Evolutionary conservation across 768 basidiomycete genomes (phyloP).

Genomic region (Candolleomyces eurysporus): DNA sequence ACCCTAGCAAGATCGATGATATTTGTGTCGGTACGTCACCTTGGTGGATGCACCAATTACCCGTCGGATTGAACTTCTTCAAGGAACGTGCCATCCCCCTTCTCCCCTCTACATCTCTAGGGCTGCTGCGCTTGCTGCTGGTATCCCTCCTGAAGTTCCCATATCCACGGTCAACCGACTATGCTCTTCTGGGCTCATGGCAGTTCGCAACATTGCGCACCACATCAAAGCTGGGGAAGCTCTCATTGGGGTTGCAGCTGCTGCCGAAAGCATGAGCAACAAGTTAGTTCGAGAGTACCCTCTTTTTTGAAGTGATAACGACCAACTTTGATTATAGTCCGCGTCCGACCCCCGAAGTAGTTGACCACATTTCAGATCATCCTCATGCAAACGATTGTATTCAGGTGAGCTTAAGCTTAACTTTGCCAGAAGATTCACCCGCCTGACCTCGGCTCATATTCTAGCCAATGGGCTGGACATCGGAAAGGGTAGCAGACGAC

Average conservation of each 20-base stretch:
- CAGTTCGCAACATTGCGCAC: slow-evolving; percentile 88
- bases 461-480: slow-evolving; percentile 95
- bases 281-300: slow-evolving; percentile 40
- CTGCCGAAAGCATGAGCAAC: slow-evolving; percentile 79
- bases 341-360: slow-evolving; percentile 70
- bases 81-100: slow-evolving; percentile 82
- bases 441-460: not conserved
- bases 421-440: not conserved
- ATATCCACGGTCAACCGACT: slow-evolving; percentile 90
- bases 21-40: slow-evolving; percentile 75
- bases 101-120: slow-evolving; percentile 81
- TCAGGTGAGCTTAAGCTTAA: slow-evolving; percentile 43
- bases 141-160: slow-evolving; percentile 84
- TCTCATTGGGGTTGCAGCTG: slow-evolving; percentile 82
- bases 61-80: not conserved
- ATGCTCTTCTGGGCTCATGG: slow-evolving; percentile 92
- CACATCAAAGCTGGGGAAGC: slow-evolving; percentile 81
- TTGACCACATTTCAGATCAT: slow-evolving; percentile 54
- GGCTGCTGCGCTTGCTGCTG: slow-evolving; percentile 84
- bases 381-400: slow-evolving; percentile 73
- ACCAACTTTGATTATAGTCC: slow-evolving; percentile 39
- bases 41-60: not conserved
- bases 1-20: slow-evolving; percentile 74
- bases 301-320: no score
- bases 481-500: slow-evolving; percentile 82